These are phyloP conservation scores for Paraglomus brasilianum DNA, from an alignment of 192 early-diverging fungal species.

Conservation along the genomic window DNA sequence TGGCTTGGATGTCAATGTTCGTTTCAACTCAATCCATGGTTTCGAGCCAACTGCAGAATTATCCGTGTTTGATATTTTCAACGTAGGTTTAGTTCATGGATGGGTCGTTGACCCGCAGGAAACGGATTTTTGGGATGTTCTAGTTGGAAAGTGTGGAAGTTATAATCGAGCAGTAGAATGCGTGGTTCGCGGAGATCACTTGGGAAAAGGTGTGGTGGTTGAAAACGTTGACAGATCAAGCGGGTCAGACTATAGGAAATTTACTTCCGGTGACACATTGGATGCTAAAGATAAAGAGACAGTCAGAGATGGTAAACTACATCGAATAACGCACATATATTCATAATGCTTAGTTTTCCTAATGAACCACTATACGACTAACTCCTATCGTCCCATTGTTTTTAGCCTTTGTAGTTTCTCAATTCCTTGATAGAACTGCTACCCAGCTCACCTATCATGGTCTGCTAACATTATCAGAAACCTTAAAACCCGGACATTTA, in stretches of 20 bases:
- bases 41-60: conserved; percentile 73
- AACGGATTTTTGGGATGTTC: conserved; percentile 49
- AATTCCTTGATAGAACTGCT: conserved; percentile 72
- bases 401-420: conserved; percentile 54
- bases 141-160: conserved; percentile 55
- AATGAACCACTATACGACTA: not conserved
- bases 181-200: conserved; percentile 63
- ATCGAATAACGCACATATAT: too few relatives aligned
- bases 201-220: conserved; percentile 41
- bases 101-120: conserved; percentile 79
- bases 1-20: conserved; percentile 82
- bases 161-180: conserved; percentile 85
- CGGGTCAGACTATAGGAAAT: not conserved
- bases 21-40: conserved; percentile 69
- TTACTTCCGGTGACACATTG: not conserved
- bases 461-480: conserved; percentile 61
- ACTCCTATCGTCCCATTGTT: not conserved
- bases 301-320: conserved; percentile 34
- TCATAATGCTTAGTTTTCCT: not conserved
- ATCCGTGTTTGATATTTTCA: conserved; percentile 75
- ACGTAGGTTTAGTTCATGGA: conserved; percentile 83
- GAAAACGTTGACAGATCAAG: conserved; percentile 32
- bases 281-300: conserved; percentile 26
- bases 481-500: conserved; percentile 55
- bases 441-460: conserved; percentile 87